These are phyloP conservation scores for Fomitiporia mediterranea DNA, from an alignment of 1,284 basidiomycete genomes.

Conservation along the genomic window DNA sequence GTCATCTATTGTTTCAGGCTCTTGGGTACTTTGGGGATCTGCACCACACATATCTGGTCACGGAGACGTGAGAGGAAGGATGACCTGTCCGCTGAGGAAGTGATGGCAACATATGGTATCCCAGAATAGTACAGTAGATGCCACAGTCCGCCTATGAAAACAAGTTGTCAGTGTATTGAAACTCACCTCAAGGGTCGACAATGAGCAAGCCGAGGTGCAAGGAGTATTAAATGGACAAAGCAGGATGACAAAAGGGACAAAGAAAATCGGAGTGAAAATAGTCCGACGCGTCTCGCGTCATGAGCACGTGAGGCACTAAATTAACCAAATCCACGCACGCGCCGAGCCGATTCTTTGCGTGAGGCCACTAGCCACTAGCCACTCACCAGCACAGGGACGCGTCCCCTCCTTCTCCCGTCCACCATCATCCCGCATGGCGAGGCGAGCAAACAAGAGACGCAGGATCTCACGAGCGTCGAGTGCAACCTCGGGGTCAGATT, in stretches of 20 bases:
- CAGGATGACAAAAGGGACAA: background rate
- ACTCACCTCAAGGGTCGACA: too few relatives aligned
- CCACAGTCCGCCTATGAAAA: too few relatives aligned
- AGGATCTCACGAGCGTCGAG: slow-evolving; percentile 12
- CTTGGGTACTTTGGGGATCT: too few relatives aligned
- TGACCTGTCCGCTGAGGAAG: too few relatives aligned
- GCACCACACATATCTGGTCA: too few relatives aligned
- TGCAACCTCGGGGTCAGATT: slow-evolving; percentile 13
- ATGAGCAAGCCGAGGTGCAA: too few relatives aligned
- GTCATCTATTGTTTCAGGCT: too few relatives aligned
- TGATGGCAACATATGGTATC: too few relatives aligned
- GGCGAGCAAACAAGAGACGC: slow-evolving; percentile 15
- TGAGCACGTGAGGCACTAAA: background rate
- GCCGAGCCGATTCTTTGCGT: background rate
- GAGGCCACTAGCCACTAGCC: background rate
- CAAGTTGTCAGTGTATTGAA: too few relatives aligned
- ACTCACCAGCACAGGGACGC: background rate
- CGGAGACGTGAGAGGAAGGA: too few relatives aligned
- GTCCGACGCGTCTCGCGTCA: background rate
- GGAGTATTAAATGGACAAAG: background rate
- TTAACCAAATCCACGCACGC: background rate
- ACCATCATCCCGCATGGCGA: slow-evolving; percentile 9
- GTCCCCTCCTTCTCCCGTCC: background rate
- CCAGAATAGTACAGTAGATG: too few relatives aligned
- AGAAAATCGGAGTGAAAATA: background rate